Evolutionary conservation across 176 grass and related monocot species (phyloP).

Genomic region (Phoenix dactylifera): DNA sequence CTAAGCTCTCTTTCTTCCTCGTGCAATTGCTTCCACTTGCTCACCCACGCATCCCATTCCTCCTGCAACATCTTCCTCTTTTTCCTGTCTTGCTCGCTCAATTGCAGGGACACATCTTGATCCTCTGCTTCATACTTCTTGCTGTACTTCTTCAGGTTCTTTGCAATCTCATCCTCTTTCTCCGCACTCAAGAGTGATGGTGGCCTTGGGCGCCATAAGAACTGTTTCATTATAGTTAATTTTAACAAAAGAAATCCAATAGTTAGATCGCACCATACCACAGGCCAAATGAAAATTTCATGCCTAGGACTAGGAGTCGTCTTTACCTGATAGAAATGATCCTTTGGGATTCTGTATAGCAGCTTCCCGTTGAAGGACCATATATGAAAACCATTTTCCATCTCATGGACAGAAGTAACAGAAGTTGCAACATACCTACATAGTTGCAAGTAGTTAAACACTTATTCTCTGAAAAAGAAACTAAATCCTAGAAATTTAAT

Average conservation of each 20-base stretch:
- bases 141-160: slow-evolving; percentile 73
- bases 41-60: slow-evolving; percentile 72
- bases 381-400: slow-evolving; percentile 87
- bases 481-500: no score
- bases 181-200: slow-evolving; percentile 47
- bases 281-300: no score
- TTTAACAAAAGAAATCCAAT: background rate
- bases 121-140: slow-evolving; percentile 86
- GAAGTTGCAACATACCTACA: slow-evolving; percentile 64
- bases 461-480: background rate
- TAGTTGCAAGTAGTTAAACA: background rate
- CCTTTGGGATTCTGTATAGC: slow-evolving; percentile 81
- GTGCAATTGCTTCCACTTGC: slow-evolving; percentile 61
- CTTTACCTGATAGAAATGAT: slow-evolving; percentile 89
- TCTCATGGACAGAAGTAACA: slow-evolving; percentile 88
- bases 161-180: slow-evolving; percentile 62
- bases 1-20: slow-evolving; percentile 52
- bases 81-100: slow-evolving; percentile 64
- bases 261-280: no score
- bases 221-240: slow-evolving; percentile 35
- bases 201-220: slow-evolving; percentile 67
- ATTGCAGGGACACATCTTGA: slow-evolving; percentile 50
- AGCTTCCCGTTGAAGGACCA: slow-evolving; percentile 83
- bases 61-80: slow-evolving; percentile 61
- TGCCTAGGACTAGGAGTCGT: no score